Conservation (phyloP, 2,329 filamentous ascomycete genomes). For the Fusarium vanettenii region DNA sequence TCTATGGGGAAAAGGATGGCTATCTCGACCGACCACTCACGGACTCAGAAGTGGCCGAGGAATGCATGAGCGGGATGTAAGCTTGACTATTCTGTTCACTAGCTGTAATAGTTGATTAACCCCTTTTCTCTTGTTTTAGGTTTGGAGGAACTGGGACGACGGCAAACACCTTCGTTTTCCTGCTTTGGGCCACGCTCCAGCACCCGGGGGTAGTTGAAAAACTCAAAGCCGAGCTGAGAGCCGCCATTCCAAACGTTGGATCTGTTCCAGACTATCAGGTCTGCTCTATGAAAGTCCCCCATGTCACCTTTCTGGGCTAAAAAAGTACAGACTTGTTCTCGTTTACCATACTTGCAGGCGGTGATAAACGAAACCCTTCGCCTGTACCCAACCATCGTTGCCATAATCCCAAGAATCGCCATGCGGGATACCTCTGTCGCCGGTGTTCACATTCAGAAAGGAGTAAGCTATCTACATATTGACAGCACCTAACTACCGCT, state of each 20-base stretch:
- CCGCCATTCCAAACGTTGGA: not conserved
- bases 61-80: slow-evolving; percentile 10
- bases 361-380: slow-evolving; percentile 1
- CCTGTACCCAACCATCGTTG: not conserved
- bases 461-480: not conserved
- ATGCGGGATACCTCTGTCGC: not conserved
- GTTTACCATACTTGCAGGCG: not conserved
- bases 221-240: not conserved
- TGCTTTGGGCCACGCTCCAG: not conserved
- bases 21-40: not conserved
- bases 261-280: not conserved
- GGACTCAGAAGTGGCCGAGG: slow-evolving; percentile 2
- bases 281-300: not conserved
- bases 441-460: not conserved
- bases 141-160: slow-evolving; percentile 3
- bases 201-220: not conserved
- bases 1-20: not conserved
- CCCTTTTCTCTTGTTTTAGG: not conserved
- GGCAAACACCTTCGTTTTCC: slow-evolving; percentile 3
- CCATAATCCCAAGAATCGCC: not conserved
- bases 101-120: not conserved
- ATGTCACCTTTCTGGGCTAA: too few species aligned
- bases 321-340: not conserved
- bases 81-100: not conserved
- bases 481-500: too few species aligned